phyloP scores from a whole-genome alignment of 768 basidiomycete genomes.

The Lactarius deliciosus region DNA sequence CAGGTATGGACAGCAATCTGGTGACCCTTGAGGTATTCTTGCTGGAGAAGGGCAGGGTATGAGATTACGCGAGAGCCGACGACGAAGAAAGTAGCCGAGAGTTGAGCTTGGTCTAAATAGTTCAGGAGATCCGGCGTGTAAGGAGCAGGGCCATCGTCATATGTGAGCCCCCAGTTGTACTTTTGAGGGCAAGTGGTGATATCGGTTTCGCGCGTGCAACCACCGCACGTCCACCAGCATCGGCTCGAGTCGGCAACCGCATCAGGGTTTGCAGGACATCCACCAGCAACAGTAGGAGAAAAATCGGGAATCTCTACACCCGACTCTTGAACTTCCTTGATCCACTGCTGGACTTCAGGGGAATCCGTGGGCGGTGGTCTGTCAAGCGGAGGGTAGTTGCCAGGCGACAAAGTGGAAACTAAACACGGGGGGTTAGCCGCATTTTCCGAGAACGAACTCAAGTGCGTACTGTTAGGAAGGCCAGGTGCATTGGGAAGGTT shows the following conservation, averaged over 20 bases:
- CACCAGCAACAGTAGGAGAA: slow-evolving; percentile 40
- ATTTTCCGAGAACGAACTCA: not conserved
- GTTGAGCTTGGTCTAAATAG: slow-evolving; percentile 60
- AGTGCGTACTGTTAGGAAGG: slow-evolving; percentile 37
- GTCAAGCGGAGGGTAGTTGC: slow-evolving; percentile 68
- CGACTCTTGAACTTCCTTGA: slow-evolving; percentile 54
- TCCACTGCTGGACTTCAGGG: slow-evolving; percentile 68
- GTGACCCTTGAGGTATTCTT: slow-evolving; percentile 75
- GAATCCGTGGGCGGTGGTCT: slow-evolving; percentile 57
- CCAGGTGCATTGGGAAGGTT: slow-evolving; percentile 36
- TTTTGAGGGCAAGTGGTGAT: slow-evolving; percentile 73
- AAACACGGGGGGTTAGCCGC: not conserved
- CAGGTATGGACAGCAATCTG: slow-evolving; percentile 74
- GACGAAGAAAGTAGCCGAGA: slow-evolving; percentile 85
- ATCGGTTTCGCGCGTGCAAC: slow-evolving; percentile 66
- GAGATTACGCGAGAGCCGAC: slow-evolving; percentile 80
- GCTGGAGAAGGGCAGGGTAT: slow-evolving; percentile 65
- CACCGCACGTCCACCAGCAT: slow-evolving; percentile 84
- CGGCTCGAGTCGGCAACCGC: slow-evolving; percentile 50
- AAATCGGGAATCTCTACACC: slow-evolving; percentile 61
- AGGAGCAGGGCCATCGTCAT: slow-evolving; percentile 78
- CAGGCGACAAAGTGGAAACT: slow-evolving; percentile 16
- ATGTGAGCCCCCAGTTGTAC: slow-evolving; percentile 56
- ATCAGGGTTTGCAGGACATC: slow-evolving; percentile 55
- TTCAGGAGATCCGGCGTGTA: slow-evolving; percentile 73